Evolutionary conservation across 2,329 filamentous ascomycete genomes (phyloP).

Genomic region (Alternaria gaisen): DNA sequence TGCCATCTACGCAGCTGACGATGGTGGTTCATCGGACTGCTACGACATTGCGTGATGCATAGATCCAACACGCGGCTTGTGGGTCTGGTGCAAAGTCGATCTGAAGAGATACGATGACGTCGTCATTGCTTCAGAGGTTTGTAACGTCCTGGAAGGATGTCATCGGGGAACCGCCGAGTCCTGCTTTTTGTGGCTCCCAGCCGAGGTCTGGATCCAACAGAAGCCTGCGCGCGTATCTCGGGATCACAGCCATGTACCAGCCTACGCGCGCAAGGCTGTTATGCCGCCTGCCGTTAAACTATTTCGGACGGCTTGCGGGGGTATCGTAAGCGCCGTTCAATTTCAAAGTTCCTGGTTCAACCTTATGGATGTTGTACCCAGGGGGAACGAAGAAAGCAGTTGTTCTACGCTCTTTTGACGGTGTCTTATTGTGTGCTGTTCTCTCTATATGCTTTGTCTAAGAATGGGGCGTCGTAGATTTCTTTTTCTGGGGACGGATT

Average conservation of each 20-base stretch:
- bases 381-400: background rate
- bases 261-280: background rate
- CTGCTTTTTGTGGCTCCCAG: background rate
- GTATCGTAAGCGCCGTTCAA: background rate
- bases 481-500: background rate
- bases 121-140: constrained; percentile 1
- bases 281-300: background rate
- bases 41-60: background rate
- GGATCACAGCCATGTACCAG: background rate
- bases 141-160: background rate
- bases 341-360: background rate
- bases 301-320: background rate
- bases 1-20: background rate
- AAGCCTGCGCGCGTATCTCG: background rate
- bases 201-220: constrained; percentile 1
- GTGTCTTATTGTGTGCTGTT: background rate
- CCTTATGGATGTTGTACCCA: background rate
- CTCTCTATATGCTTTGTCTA: background rate
- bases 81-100: background rate
- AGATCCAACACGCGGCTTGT: background rate
- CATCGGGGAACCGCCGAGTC: background rate
- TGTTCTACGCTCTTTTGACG: background rate
- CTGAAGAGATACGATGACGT: background rate
- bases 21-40: background rate
- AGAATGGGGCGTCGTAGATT: background rate